Base-by-base conservation (phyloP, 2,329 filamentous ascomycete genomes). In the Zalaria obscura region DNA sequence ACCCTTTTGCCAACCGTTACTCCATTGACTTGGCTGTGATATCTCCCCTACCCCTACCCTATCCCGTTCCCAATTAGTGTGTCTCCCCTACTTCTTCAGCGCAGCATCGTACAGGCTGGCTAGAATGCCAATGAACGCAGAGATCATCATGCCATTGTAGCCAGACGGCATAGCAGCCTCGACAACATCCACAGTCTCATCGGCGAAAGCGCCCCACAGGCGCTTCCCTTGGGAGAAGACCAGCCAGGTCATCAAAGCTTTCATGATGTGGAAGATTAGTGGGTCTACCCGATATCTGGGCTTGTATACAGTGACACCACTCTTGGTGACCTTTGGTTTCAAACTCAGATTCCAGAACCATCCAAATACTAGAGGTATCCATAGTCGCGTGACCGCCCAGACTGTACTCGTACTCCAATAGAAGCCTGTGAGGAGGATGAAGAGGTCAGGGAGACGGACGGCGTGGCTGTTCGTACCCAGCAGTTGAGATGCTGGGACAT, bases 311-410 rank as follows among this genome's bases (percentile, higher is more conserved):
- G 43, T 44, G 6, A 49, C 48, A 7, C 55, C 53, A 58, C 68
- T 52, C 67, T 44, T 72, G 38, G 69, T 65, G 25, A 69, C 66
- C 18, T 18, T 18, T 18, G 18, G 18, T 35, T 72, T 69, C 40
- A 74, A 63, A 33, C 79, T 84, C 54, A 95, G 62, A 63, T 96
- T 96, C 73, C 93, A 82, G 59, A 95, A 93, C 67, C 91, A 96
- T 26, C 83, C 85, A 35, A 78, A 69, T 28, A 83, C 47, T 39
- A 79, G 66, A 2, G 89, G 89, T 27, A 89, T 49, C 35, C 83
- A 54, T 41, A 84, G 82, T 6, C 86, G 91, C 33, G 50, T 41
- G 31, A 79, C 58, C 4, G 76, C 59, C 87, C 88, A 96, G 18
- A 87, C 70, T 5, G 78, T 69, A 0, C 88, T 82, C 0, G 75